These are phyloP conservation scores for Trichoderma endophyticum DNA, from an alignment of 2,329 filamentous ascomycete genomes.

Conservation along the genomic window DNA sequence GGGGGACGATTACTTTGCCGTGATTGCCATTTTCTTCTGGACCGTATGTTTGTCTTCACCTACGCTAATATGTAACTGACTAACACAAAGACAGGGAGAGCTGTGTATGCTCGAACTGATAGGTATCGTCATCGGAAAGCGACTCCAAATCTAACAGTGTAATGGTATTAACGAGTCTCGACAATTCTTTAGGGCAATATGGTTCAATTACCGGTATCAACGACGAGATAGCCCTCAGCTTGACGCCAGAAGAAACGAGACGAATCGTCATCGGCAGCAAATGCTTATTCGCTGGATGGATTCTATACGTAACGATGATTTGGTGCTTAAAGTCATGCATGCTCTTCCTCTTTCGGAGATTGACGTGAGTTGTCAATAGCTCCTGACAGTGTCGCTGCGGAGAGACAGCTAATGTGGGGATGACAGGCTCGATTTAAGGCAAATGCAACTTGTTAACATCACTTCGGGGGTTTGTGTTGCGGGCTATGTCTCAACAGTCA, in stretches of 20 bases:
- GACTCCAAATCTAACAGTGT: too few relatives aligned
- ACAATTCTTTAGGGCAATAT: conserved; percentile 22
- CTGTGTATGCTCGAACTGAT: conserved; percentile 35
- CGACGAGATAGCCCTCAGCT: conserved; percentile 20
- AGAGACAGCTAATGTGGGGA: neutral
- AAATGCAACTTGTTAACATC: conserved; percentile 22
- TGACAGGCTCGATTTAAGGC: conserved; percentile 23
- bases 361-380: conserved; percentile 32
- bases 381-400: neutral
- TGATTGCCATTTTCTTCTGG: conserved; percentile 37
- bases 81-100: conserved; percentile 22
- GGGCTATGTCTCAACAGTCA: conserved; percentile 23
- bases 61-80: neutral
- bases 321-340: conserved; percentile 40
- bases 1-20: conserved; percentile 43
- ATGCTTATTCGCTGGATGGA: conserved; percentile 32
- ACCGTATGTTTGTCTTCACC: conserved; percentile 28
- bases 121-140: conserved; percentile 24
- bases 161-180: neutral
- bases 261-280: conserved; percentile 25
- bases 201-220: conserved; percentile 26
- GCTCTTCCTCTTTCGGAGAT: conserved; percentile 37
- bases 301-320: conserved; percentile 36
- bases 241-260: conserved; percentile 19
- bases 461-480: conserved; percentile 20